Conservation (phyloP, 2,329 filamentous ascomycete genomes). For the Trichoderma sp. region DNA sequence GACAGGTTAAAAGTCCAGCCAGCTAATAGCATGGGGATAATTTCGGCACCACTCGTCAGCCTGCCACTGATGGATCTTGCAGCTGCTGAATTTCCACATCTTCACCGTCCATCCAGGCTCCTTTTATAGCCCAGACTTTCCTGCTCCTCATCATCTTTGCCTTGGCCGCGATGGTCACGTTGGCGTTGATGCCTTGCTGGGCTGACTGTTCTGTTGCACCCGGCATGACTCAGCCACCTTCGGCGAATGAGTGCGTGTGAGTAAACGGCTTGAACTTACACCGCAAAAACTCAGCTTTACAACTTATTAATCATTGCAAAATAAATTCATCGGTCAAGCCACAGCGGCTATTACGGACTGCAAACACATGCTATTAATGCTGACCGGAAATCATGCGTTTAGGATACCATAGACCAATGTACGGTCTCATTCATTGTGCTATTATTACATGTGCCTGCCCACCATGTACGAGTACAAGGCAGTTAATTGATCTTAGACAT, state of each 20-base stretch:
- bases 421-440: too few relatives aligned
- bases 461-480: too few relatives aligned
- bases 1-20: background rate
- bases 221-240: background rate
- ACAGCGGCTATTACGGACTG: too few relatives aligned
- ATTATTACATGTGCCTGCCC: too few relatives aligned
- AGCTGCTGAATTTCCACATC: background rate
- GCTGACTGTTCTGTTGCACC: background rate
- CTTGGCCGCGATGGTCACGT: background rate
- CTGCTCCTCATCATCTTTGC: background rate
- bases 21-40: background rate
- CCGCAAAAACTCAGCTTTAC: background rate
- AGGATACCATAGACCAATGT: too few relatives aligned
- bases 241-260: background rate
- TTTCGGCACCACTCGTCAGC: background rate
- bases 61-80: fast-evolving
- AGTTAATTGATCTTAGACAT: too few relatives aligned
- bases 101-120: background rate
- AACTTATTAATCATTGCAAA: background rate
- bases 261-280: background rate
- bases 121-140: background rate
- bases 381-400: too few relatives aligned
- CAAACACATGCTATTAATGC: too few relatives aligned
- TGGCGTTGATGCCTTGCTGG: background rate
- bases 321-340: too few relatives aligned